Base-by-base conservation (phyloP, 176 grass and related monocot genomes). In the Pontederia paniculata region DNA sequence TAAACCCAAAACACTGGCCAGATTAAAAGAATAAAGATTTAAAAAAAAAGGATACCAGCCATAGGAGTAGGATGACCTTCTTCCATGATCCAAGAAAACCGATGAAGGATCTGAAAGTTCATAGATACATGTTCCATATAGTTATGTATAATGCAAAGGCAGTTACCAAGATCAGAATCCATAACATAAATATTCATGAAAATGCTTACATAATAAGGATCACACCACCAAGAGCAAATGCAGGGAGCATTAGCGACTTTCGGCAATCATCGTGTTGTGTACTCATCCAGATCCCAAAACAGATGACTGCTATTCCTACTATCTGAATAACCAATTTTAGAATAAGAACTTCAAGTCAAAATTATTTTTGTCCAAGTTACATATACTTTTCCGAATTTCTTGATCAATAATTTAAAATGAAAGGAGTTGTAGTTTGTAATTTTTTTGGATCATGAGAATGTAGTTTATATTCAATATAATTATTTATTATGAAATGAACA, bases 51-150 rank as follows among this genome's bases (percentile, higher is more conserved):
- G 93, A 97, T 97, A 91, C 93, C 57, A 72, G 75, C 93, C 93
- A 97, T 18, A 97, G 80, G 61, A 97, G 78, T 54, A 84, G 70
- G 8, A 77, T 45, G 50, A 91, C 64, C 68, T 88, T 84, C 74
- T 88, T 97, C 79, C 86, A 91, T 57, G 93, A 86, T 62, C 93
- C 93, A 23, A 91, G 72, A 61, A 97, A 97, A 50, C 93, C 93
- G 4, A 87, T 65, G 2, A 97, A 79, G n/a, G 86, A 97, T 76
- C 93, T 97, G 83, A 63, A 74, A 66, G 3, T 37, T 37, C 17
- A 67, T 88, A 0, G 16, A 16, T 8, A 21, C 48, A 37, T 37
- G 21, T 17, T 12, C 1, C 11, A 42, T 23, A 62, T 44, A 37
- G 3, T 3, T 37, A 37, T 6, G 7, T 2, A 37, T 6, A 37